phyloP scores from a whole-genome alignment of 1,284 basidiomycete genomes.

The Afroboletus lepidellus region DNA sequence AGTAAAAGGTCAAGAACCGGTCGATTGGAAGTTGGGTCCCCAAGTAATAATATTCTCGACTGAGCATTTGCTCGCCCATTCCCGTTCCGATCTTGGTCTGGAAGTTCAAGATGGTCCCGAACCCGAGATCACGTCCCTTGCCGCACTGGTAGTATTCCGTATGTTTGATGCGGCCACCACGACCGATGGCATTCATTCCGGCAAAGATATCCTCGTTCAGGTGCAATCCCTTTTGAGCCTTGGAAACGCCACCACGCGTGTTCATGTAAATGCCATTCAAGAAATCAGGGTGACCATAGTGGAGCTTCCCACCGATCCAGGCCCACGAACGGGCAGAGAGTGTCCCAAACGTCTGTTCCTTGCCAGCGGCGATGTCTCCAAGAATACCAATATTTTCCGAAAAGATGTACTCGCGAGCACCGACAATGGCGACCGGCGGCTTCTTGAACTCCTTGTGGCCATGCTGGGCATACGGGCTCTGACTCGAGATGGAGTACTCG shows the following conservation, averaged over 20 bases:
- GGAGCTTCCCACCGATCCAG: constrained; percentile 97
- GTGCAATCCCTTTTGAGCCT: constrained; percentile 98
- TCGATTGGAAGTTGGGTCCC: constrained; percentile 99
- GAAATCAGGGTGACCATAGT: constrained; percentile 99
- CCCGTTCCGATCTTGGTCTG: constrained; percentile 99
- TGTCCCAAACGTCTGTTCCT: constrained; percentile 99
- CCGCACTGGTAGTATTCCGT: constrained; percentile 99
- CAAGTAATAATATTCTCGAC: constrained; percentile 98
- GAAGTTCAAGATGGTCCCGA: constrained; percentile 99
- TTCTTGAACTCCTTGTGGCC: constrained; percentile 85
- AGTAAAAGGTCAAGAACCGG: constrained; percentile 99
- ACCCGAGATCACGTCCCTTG: constrained; percentile 98
- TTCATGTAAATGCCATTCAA: constrained; percentile 98
- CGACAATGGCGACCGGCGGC: constrained; percentile 94
- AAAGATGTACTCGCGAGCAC: constrained; percentile 99
- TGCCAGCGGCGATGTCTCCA: constrained; percentile 96
- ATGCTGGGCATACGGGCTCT: constrained; percentile 91
- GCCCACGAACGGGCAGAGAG: constrained; percentile 93
- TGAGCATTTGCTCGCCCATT: constrained; percentile 99
- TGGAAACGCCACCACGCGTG: constrained; percentile 96
- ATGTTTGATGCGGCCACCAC: constrained; percentile 97
- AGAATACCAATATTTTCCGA: constrained; percentile 99
- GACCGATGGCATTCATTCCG: constrained; percentile 97
- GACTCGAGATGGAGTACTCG: constrained; percentile 82
- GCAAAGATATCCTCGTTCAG: constrained; percentile 99